A percentile compares a stretch with the other conserved stretches of the same genome.
Evolutionary conservation across 2,329 filamentous ascomycete species (phyloP).

Genomic region (Neonectria magnoliae): DNA sequence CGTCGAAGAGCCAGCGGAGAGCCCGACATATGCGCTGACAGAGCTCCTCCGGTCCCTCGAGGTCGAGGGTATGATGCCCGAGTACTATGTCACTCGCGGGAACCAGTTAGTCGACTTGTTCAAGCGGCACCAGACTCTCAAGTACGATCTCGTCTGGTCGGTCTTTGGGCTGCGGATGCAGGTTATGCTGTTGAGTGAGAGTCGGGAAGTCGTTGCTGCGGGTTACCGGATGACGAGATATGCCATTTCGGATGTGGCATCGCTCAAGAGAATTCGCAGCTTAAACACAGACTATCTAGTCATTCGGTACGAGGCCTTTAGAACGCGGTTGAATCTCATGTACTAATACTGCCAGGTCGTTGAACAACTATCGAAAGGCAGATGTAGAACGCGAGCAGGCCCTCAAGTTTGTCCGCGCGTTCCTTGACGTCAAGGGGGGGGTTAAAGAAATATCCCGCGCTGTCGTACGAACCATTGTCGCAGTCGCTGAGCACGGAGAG

Average conservation of each 20-base stretch:
- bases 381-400: conserved; percentile 97
- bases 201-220: conserved; percentile 92
- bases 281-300: conserved; percentile 94
- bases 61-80: conserved; percentile 84
- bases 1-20: conserved; percentile 77
- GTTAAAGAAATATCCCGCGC: conserved; percentile 87
- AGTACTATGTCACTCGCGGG: conserved; percentile 93
- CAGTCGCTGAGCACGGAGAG: conserved; percentile 88
- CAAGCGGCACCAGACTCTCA: conserved; percentile 89
- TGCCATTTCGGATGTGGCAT: conserved; percentile 90
- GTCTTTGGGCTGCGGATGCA: conserved; percentile 95
- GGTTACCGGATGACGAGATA: conserved; percentile 94
- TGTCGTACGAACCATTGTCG: conserved; percentile 88
- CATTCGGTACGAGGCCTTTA: conserved; percentile 61
- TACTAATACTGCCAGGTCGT: conserved; percentile 62
- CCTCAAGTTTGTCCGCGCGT: conserved; percentile 93
- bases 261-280: conserved; percentile 85
- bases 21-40: conserved; percentile 88
- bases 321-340: background rate
- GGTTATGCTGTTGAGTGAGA: conserved; percentile 94
- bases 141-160: conserved; percentile 96
- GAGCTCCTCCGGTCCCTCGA: conserved; percentile 93
- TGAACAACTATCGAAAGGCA: conserved; percentile 97
- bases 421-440: conserved; percentile 94
- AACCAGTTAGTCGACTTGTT: conserved; percentile 97